phyloP scores from a whole-genome alignment of 371 early-diverging fungal genomes.

The Lichtheimia corymbifera region DNA sequence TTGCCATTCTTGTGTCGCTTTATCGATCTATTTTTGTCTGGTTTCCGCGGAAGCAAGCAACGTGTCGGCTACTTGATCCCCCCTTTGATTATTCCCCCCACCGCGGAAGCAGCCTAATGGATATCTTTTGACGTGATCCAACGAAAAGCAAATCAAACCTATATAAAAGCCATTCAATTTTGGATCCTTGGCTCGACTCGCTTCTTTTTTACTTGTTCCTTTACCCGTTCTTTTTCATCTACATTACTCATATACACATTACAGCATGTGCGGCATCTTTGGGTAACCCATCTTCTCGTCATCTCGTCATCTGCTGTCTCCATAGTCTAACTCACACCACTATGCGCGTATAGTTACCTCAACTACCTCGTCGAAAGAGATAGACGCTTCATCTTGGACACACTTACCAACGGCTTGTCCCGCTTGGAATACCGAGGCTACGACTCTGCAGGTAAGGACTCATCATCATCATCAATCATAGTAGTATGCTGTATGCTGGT shows the following conservation, averaged over 20 bases:
- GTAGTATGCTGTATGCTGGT: too few relatives aligned
- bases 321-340: neutral
- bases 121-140: too few relatives aligned
- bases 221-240: constrained; percentile 18
- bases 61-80: too few relatives aligned
- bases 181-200: too few relatives aligned
- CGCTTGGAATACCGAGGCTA: constrained; percentile 99
- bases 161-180: too few relatives aligned
- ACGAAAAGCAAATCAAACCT: too few relatives aligned
- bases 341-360: constrained; percentile 52
- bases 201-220: constrained; percentile 4
- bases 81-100: too few relatives aligned
- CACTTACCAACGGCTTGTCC: constrained; percentile 87
- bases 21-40: too few relatives aligned
- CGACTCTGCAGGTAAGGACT: constrained; percentile 86
- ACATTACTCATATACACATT: neutral
- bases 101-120: too few relatives aligned
- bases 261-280: constrained; percentile 96
- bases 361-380: constrained; percentile 86
- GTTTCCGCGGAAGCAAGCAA: too few relatives aligned
- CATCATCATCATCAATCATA: neutral
- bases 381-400: constrained; percentile 82
- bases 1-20: too few relatives aligned
- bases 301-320: neutral
- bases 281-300: constrained; percentile 39